Evolutionary conservation across 305 asterid genomes (phyloP).

Genomic region (Fraxinus ornus): DNA sequence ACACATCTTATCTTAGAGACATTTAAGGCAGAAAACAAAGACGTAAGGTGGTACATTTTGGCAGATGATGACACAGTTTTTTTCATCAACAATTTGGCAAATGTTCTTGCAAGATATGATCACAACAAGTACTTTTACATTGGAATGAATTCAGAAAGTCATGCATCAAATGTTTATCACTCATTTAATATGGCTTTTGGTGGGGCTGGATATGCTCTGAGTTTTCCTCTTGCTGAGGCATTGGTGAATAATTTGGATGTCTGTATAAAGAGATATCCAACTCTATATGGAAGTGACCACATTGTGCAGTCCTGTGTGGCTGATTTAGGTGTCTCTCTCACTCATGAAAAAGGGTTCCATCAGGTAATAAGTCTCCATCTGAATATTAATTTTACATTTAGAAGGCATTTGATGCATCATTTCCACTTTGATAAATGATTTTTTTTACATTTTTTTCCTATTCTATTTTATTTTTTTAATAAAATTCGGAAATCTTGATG

Average conservation of each 20-base stretch:
- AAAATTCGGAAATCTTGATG: neutral
- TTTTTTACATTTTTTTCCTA: neutral
- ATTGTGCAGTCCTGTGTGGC: constrained; percentile 41
- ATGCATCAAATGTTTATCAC: constrained; percentile 23
- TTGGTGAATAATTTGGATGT: constrained; percentile 30
- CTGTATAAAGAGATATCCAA: constrained; percentile 34
- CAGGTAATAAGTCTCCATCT: constrained; percentile 25
- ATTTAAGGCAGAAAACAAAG: constrained; percentile 22
- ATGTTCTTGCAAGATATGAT: constrained; percentile 34
- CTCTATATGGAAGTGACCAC: constrained; percentile 34
- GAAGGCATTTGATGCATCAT: neutral
- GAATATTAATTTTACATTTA: neutral
- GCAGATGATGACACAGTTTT: constrained; percentile 37
- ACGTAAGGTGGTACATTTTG: constrained; percentile 35
- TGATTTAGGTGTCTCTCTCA: constrained; percentile 38
- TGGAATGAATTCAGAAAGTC: constrained; percentile 36
- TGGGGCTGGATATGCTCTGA: constrained; percentile 39
- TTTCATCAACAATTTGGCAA: constrained; percentile 33
- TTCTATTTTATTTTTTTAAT: no score
- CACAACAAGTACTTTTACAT: constrained; percentile 28
- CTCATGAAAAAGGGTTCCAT: constrained; percentile 36
- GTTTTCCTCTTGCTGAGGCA: constrained; percentile 36
- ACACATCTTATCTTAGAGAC: constrained; percentile 24
- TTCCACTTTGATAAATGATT: neutral
- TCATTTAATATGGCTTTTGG: constrained; percentile 43